A percentile compares a stretch with the other conserved stretches of the same genome.
Conservation (phyloP, 345 rosid genomes). For the Eucalyptus marginata region DNA sequence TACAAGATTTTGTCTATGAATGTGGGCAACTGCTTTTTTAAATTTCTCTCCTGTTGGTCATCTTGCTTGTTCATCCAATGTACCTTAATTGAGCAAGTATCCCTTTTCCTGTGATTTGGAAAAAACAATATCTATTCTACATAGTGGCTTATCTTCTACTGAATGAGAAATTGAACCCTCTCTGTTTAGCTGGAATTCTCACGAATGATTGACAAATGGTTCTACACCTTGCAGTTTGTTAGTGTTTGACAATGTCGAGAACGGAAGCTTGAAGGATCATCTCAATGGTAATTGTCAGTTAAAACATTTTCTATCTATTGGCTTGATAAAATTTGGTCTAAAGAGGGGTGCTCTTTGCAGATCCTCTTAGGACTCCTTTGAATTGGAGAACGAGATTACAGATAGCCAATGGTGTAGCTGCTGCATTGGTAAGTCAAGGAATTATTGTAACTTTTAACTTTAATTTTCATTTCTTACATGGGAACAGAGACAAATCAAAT, state of each 20-base stretch:
- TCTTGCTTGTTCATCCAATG: background rate
- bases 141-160: background rate
- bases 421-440: constrained; percentile 66
- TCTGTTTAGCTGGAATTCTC: background rate
- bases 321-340: background rate
- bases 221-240: constrained; percentile 46
- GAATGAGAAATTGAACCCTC: background rate
- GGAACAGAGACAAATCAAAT: background rate
- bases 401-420: constrained; percentile 81
- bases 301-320: background rate
- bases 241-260: constrained; percentile 63
- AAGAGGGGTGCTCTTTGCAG: constrained; percentile 24
- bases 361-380: constrained; percentile 90
- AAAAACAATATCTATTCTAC: background rate
- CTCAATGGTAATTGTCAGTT: constrained; percentile 47
- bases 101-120: background rate
- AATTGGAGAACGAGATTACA: constrained; percentile 78
- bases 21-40: background rate
- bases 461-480: background rate
- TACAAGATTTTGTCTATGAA: background rate
- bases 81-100: background rate
- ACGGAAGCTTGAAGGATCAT: constrained; percentile 90
- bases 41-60: background rate
- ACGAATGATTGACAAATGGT: background rate
- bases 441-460: background rate